A percentile compares a stretch with the other conserved stretches of the same genome.
These are phyloP conservation scores for Alternaria sp. DNA, from an alignment of 2,329 filamentous ascomycete species.

Conservation along the genomic window DNA sequence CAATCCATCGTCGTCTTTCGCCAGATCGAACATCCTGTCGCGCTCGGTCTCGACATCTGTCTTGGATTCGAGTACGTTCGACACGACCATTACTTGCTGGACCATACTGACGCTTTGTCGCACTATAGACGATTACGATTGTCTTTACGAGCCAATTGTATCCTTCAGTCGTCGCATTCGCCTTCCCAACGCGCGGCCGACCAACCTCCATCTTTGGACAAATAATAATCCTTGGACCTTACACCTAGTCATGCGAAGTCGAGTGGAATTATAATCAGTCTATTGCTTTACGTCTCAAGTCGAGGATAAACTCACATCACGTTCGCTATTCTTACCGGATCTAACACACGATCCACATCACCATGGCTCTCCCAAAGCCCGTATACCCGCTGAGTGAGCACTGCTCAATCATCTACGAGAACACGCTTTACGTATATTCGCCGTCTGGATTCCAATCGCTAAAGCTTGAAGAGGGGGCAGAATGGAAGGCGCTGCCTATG, in stretches of 20 bases:
- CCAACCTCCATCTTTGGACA: not conserved
- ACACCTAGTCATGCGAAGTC: slow-evolving; percentile 40
- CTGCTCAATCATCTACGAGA: slow-evolving; percentile 81
- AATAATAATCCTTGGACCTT: slow-evolving; percentile 2
- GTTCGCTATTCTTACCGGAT: slow-evolving; percentile 21
- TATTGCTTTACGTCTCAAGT: slow-evolving; percentile 25
- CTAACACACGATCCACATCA: slow-evolving; percentile 19
- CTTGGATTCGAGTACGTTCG: slow-evolving; percentile 30
- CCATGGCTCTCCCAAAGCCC: slow-evolving; percentile 76
- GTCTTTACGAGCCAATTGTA: not conserved
- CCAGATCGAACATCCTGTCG: slow-evolving; percentile 19
- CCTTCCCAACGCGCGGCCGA: not conserved
- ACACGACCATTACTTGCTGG: slow-evolving; percentile 16
- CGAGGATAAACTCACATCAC: slow-evolving; percentile 23
- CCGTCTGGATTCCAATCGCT: slow-evolving; percentile 77
- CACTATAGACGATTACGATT: slow-evolving; percentile 16
- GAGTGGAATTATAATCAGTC: slow-evolving; percentile 27
- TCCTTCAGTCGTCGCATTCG: slow-evolving; percentile 3
- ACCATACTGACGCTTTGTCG: slow-evolving; percentile 26
- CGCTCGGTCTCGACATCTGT: slow-evolving; percentile 18
- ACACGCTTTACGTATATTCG: slow-evolving; percentile 85
- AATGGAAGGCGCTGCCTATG: slow-evolving; percentile 71
- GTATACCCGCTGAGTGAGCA: slow-evolving; percentile 73
- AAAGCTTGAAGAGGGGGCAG: slow-evolving; percentile 68
- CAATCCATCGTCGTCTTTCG: slow-evolving; percentile 17